Evolutionary conservation across 2,329 filamentous ascomycete genomes (phyloP).

Genomic region (Hypoxylon sp.): DNA sequence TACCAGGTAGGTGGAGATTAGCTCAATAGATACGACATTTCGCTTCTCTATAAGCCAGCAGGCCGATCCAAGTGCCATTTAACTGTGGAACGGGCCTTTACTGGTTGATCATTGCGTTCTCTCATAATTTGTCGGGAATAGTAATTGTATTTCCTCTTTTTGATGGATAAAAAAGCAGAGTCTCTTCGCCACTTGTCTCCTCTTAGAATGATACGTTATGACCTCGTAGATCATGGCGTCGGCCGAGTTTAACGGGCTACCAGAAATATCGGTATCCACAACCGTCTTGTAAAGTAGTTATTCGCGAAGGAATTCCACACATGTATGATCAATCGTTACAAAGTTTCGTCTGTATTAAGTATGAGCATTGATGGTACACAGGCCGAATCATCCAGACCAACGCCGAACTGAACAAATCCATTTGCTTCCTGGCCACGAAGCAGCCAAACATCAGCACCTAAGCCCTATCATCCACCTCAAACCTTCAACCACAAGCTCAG

Average conservation of each 20-base stretch:
- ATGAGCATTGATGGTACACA: constrained; percentile 46
- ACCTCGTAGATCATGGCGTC: neutral
- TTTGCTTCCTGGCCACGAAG: constrained; percentile 35
- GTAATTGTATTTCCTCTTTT: neutral
- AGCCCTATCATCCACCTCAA: constrained; percentile 55
- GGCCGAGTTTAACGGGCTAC: neutral
- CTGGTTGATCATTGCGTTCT: neutral
- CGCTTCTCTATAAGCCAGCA: neutral
- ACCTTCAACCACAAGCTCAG: constrained; percentile 84
- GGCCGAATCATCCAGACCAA: constrained; percentile 47
- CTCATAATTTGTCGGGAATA: neutral
- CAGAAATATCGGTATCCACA: neutral
- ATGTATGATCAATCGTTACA: constrained; percentile 22
- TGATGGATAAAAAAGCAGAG: neutral
- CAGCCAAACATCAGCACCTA: constrained; percentile 1
- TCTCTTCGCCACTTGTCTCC: neutral
- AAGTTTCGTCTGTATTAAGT: constrained; percentile 43
- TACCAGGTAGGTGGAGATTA: neutral
- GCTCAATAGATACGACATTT: neutral
- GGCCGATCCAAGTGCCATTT: neutral
- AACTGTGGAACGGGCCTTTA: neutral
- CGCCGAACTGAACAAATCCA: constrained; percentile 41
- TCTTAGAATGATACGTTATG: neutral
- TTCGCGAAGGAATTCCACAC: neutral
- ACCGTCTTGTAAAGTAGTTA: neutral